A percentile compares a stretch with the other conserved stretches of the same genome.
Conservation (phyloP, 1,139 yeast species). For the Arxiozyma slooffiae region DNA sequence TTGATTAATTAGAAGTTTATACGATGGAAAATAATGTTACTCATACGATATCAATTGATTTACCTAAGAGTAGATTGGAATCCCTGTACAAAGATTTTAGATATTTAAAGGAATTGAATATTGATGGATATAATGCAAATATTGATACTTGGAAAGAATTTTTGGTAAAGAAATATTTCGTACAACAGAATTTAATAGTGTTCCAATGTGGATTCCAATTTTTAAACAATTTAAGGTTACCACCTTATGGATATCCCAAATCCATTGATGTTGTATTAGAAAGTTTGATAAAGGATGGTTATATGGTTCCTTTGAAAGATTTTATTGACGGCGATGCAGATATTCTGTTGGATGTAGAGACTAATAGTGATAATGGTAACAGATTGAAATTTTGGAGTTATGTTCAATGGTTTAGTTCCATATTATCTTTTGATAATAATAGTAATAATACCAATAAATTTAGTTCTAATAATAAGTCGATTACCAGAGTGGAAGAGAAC, state of each 20-base stretch:
- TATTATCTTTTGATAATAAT: neutral
- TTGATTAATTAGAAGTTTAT: neutral
- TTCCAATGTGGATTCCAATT: conserved; percentile 26
- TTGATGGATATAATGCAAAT: conserved; percentile 64
- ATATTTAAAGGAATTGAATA: conserved; percentile 42
- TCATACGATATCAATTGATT: neutral
- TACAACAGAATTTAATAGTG: conserved; percentile 13
- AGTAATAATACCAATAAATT: neutral
- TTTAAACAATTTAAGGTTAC: conserved; percentile 22
- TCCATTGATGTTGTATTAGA: conserved; percentile 33
- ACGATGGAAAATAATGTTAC: neutral
- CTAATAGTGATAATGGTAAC: neutral
- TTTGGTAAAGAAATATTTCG: conserved; percentile 20
- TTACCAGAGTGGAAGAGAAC: conserved; percentile 9
- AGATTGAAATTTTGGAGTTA: conserved; percentile 1
- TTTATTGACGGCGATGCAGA: conserved; percentile 15
- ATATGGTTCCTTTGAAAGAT: conserved; percentile 23
- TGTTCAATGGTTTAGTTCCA: conserved; percentile 12
- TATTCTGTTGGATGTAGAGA: neutral
- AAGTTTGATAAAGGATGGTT: conserved; percentile 24
- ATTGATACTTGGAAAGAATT: conserved; percentile 46
- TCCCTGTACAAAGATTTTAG: conserved; percentile 57
- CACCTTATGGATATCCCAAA: conserved; percentile 31
- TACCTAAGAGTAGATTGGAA: conserved; percentile 40
- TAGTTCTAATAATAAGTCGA: conserved; percentile 4